Percentiles rank a stretch among this genome's conserved stretches.
These are phyloP conservation scores for Diplodia mutila DNA, from an alignment of 2,329 filamentous ascomycete species.

Conservation along the genomic window DNA sequence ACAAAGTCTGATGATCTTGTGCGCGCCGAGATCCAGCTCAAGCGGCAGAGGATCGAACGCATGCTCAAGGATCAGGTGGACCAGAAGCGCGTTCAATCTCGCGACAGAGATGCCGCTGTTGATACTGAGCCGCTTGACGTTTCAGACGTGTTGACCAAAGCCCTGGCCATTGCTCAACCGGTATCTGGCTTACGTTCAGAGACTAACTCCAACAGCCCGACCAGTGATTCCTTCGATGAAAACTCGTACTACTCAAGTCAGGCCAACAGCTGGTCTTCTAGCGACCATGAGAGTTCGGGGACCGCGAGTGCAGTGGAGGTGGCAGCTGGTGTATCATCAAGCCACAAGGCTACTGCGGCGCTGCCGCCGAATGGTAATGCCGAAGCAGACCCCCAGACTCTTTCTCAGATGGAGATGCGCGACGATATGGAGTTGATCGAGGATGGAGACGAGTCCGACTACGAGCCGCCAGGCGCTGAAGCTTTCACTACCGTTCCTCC, in stretches of 20 bases:
- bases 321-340: slow-evolving; percentile 1
- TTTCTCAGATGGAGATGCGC: slow-evolving; percentile 21
- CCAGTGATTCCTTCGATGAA: slow-evolving; percentile 85
- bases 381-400: background rate
- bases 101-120: slow-evolving; percentile 54
- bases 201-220: slow-evolving; percentile 64
- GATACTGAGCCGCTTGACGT: slow-evolving; percentile 53
- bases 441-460: slow-evolving; percentile 47
- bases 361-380: slow-evolving; percentile 10
- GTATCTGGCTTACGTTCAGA: slow-evolving; percentile 60
- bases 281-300: slow-evolving; percentile 41
- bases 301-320: slow-evolving; percentile 37
- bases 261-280: slow-evolving; percentile 73
- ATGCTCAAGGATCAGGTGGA: slow-evolving; percentile 77
- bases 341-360: slow-evolving; percentile 7
- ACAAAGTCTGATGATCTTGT: slow-evolving; percentile 85
- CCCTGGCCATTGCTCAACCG: slow-evolving; percentile 73
- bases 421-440: slow-evolving; percentile 43
- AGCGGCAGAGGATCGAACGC: slow-evolving; percentile 80
- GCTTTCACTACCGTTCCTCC: slow-evolving; percentile 31
- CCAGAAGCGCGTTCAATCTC: slow-evolving; percentile 56
- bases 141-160: slow-evolving; percentile 53
- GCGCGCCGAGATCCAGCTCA: slow-evolving; percentile 77
- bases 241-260: slow-evolving; percentile 96
- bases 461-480: slow-evolving; percentile 52